phyloP scores from a whole-genome alignment of 768 basidiomycete genomes.

The Pleurotus ostreatus region DNA sequence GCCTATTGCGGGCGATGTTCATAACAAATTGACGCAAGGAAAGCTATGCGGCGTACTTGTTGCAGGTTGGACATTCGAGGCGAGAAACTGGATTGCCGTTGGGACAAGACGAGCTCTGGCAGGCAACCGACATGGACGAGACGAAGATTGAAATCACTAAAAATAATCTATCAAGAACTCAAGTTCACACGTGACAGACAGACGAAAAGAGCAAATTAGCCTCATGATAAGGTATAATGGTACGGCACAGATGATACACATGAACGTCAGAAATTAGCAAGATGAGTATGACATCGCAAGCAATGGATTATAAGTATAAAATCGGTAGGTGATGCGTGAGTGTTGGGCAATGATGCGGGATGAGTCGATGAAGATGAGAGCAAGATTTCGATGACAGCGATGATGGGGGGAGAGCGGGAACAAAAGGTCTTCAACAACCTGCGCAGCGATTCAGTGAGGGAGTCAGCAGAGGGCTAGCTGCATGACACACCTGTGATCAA shows the following conservation, averaged over 20 bases:
- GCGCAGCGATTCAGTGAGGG: conserved; percentile 13
- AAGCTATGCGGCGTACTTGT: conserved; percentile 57
- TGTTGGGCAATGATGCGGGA: conserved; percentile 14
- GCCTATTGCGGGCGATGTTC: conserved; percentile 32
- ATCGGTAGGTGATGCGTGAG: conserved; percentile 12
- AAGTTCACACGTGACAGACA: background rate
- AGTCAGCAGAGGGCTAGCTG: conserved; percentile 12
- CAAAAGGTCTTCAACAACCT: conserved; percentile 8
- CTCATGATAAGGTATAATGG: conserved; percentile 1
- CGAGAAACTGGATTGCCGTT: conserved; percentile 83
- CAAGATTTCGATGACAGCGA: conserved; percentile 17
- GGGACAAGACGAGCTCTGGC: conserved; percentile 68
- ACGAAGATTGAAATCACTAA: background rate
- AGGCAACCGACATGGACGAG: conserved; percentile 28
- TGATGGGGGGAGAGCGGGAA: conserved; percentile 13
- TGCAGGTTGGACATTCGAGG: conserved; percentile 92
- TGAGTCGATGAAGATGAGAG: conserved; percentile 20
- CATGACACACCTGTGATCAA: conserved; percentile 18
- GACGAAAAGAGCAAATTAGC: background rate
- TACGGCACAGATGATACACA: conserved; percentile 4
- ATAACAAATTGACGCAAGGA: conserved; percentile 5
- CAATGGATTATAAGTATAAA: conserved; percentile 6
- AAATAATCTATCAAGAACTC: background rate
- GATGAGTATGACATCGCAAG: conserved; percentile 13
- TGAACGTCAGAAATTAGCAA: conserved; percentile 7